A percentile compares a stretch with the other conserved stretches of the same genome.
These are phyloP conservation scores for Phialocephala subalpina DNA, from an alignment of 2,329 filamentous ascomycete genomes.

Conservation along the genomic window DNA sequence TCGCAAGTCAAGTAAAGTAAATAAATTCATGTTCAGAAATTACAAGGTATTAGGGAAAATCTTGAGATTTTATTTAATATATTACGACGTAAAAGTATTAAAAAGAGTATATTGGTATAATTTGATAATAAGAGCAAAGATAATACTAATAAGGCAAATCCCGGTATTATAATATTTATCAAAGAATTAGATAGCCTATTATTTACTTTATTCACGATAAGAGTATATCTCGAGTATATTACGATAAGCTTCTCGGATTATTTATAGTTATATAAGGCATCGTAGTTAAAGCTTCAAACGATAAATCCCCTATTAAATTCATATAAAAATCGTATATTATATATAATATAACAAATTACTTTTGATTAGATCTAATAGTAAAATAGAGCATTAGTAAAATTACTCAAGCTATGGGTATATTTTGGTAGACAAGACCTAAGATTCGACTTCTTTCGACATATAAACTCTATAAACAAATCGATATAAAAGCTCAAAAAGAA, in stretches of 20 bases:
- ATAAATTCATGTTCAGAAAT: conserved; percentile 18
- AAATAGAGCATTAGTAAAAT: conserved; percentile 12
- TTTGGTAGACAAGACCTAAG: conserved; percentile 25
- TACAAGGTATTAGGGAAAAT: conserved; percentile 16
- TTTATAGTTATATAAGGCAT: conserved; percentile 21
- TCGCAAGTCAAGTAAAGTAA: conserved; percentile 15
- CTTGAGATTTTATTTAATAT: conserved; percentile 21
- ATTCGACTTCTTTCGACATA: conserved; percentile 23
- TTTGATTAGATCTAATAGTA: conserved; percentile 20
- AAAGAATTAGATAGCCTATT: conserved; percentile 20
- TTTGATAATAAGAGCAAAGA: too few species aligned
- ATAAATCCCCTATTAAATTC: conserved; percentile 16
- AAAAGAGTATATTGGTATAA: neutral
- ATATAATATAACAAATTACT: conserved; percentile 22
- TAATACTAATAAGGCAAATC: conserved; percentile 21
- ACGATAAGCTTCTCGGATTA: conserved; percentile 19
- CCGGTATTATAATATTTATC: conserved; percentile 20
- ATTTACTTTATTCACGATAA: conserved; percentile 24
- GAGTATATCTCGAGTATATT: conserved; percentile 22
- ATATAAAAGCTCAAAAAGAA: conserved; percentile 20
- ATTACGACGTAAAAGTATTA: conserved; percentile 13
- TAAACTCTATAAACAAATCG: conserved; percentile 12
- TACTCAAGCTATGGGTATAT: conserved; percentile 22
- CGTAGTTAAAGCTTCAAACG: conserved; percentile 17
- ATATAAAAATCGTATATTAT: conserved; percentile 23